These are phyloP conservation scores for Nitzschia inconspicua DNA, from an alignment of 108 stramenopile species.

Conservation along the genomic window DNA sequence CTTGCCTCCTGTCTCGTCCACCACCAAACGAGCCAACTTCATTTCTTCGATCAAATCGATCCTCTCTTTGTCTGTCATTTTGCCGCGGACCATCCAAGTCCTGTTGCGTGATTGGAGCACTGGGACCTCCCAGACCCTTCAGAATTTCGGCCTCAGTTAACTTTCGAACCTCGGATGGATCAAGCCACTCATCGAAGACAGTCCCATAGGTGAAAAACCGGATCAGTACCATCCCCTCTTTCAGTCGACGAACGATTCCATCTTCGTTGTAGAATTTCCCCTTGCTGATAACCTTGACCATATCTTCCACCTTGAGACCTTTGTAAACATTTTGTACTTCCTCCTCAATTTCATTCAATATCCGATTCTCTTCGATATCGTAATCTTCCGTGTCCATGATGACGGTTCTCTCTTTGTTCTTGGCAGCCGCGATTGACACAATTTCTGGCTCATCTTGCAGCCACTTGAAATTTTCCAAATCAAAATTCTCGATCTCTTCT, in stretches of 20 bases:
- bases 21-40: conserved; percentile 29
- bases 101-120: conserved; percentile 44
- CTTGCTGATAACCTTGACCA: conserved; percentile 69
- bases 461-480: conserved; percentile 59
- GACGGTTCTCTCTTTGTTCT: conserved; percentile 45
- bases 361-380: conserved; percentile 28
- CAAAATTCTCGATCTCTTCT: conserved; percentile 77
- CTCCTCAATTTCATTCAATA: conserved; percentile 22
- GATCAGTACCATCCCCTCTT: conserved; percentile 66
- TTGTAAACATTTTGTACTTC: conserved; percentile 32
- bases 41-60: conserved; percentile 13
- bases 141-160: conserved; percentile 59
- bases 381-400: conserved; percentile 54
- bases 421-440: conserved; percentile 13
- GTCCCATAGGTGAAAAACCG: conserved; percentile 80
- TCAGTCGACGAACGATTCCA: conserved; percentile 67
- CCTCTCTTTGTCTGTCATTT: not conserved
- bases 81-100: conserved; percentile 27
- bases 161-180: conserved; percentile 71
- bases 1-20: conserved; percentile 63
- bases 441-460: conserved; percentile 47
- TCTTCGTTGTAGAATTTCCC: conserved; percentile 71
- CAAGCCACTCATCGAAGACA: conserved; percentile 73
- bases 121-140: conserved; percentile 65
- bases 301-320: conserved; percentile 57